Conservation (phyloP, 352 stramenopile genomes). For the Globisporangium echinulatum region DNA sequence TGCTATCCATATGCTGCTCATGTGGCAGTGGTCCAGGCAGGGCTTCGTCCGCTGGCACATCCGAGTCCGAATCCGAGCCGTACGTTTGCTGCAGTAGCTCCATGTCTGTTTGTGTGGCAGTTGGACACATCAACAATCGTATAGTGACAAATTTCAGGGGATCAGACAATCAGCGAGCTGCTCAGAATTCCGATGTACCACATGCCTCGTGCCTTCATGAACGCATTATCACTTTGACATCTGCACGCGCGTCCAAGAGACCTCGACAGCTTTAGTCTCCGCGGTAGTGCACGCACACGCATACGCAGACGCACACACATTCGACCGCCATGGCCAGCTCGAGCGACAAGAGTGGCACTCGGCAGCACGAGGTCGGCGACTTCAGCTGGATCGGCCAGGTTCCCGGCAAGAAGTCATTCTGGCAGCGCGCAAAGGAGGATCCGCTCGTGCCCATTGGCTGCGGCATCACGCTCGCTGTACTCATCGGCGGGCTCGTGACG, state of each 20-base stretch:
- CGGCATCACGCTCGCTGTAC: slow-evolving; percentile 48
- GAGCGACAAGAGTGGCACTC: background rate
- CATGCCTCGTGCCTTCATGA: background rate
- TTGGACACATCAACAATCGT: background rate
- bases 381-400: slow-evolving; percentile 64
- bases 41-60: too few species aligned
- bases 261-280: background rate
- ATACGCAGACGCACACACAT: background rate
- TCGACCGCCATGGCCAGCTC: background rate
- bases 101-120: slow-evolving; percentile 6
- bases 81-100: slow-evolving; percentile 10
- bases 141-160: background rate
- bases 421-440: slow-evolving; percentile 60
- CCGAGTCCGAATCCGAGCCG: background rate
- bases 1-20: too few species aligned
- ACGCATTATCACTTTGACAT: background rate
- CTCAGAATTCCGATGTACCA: background rate
- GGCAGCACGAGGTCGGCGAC: slow-evolving; percentile 33
- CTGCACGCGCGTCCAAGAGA: background rate
- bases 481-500: slow-evolving; percentile 60
- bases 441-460: slow-evolving; percentile 73
- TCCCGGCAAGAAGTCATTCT: slow-evolving; percentile 58
- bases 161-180: background rate
- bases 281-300: background rate
- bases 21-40: too few species aligned